These are phyloP conservation scores for Lotus japonicus DNA, from an alignment of 306 rosid genomes.

Conservation along the genomic window DNA sequence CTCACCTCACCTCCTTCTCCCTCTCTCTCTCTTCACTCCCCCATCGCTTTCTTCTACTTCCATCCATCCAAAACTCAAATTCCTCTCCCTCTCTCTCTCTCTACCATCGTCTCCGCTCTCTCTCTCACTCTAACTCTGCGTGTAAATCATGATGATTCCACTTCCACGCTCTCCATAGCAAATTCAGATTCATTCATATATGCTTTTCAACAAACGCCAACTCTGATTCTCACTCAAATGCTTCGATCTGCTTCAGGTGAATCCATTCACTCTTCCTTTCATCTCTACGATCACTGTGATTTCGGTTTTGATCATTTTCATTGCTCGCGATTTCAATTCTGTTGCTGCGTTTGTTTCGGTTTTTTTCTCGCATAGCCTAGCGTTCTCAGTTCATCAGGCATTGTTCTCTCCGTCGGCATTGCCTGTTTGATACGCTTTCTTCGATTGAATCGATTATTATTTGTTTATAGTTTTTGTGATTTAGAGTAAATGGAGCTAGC, in stretches of 20 bases:
- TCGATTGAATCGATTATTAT: background rate
- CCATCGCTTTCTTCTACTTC: constrained; percentile 42
- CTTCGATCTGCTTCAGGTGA: constrained; percentile 83
- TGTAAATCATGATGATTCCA: background rate
- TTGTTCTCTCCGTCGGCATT: constrained; percentile 13
- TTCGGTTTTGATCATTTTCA: background rate
- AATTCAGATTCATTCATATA: constrained; percentile 48
- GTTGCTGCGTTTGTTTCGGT: too few species aligned
- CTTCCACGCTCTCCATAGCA: constrained; percentile 7
- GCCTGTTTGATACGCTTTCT: background rate
- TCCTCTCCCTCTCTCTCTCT: constrained; percentile 20
- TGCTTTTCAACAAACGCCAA: constrained; percentile 17
- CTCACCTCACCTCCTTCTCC: constrained; percentile 26
- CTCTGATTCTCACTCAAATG: constrained; percentile 37
- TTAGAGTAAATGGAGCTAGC: constrained; percentile 24
- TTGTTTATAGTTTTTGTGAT: constrained; percentile 1
- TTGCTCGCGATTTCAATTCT: background rate
- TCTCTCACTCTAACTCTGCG: background rate
- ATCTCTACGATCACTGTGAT: background rate
- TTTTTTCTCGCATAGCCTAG: background rate
- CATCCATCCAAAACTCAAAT: constrained; percentile 36
- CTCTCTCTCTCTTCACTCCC: constrained; percentile 16
- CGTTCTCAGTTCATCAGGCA: background rate
- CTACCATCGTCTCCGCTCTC: background rate
- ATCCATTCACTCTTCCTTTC: background rate